A percentile compares a stretch with the other conserved stretches of the same genome.
Conservation (phyloP, 1,284 basidiomycete genomes). For the Cystobasidium slooffiae region DNA sequence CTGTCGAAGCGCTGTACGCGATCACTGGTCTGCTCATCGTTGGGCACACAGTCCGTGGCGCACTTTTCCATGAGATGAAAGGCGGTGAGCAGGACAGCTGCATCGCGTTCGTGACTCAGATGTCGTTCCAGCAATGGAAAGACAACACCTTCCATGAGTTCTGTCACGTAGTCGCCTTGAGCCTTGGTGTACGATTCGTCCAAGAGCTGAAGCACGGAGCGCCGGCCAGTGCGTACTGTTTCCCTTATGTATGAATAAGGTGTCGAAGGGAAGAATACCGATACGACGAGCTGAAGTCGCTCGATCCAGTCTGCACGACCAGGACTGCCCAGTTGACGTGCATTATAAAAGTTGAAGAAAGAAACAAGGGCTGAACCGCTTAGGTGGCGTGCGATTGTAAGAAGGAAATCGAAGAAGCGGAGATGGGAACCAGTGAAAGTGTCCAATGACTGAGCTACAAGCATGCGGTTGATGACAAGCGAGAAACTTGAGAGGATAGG, state of each 20-base stretch:
- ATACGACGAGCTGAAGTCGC: slow-evolving; percentile 54
- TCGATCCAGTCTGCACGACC: slow-evolving; percentile 60
- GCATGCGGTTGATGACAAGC: slow-evolving; percentile 44
- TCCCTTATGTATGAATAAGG: slow-evolving; percentile 47
- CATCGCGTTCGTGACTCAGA: slow-evolving; percentile 27
- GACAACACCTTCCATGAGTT: slow-evolving; percentile 58
- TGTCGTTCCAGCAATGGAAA: slow-evolving; percentile 58
- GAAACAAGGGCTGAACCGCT: slow-evolving; percentile 53
- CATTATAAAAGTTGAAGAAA: slow-evolving; percentile 60
- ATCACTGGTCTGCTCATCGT: slow-evolving; percentile 18
- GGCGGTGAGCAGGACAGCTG: slow-evolving; percentile 22
- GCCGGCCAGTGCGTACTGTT: slow-evolving; percentile 48
- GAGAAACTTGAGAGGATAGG: slow-evolving; percentile 57
- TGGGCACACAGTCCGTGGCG: slow-evolving; percentile 18
- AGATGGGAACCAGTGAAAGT: slow-evolving; percentile 41
- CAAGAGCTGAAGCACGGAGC: slow-evolving; percentile 57
- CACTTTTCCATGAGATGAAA: slow-evolving; percentile 34
- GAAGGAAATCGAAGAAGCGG: slow-evolving; percentile 44
- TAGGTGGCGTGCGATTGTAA: slow-evolving; percentile 45
- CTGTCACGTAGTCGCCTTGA: slow-evolving; percentile 57
- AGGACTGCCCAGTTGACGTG: slow-evolving; percentile 60
- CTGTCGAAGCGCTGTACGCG: slow-evolving; percentile 18
- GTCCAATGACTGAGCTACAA: slow-evolving; percentile 29
- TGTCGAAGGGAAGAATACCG: slow-evolving; percentile 48
- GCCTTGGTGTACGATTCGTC: slow-evolving; percentile 58